These are phyloP conservation scores for Vanrija pseudolonga DNA, from an alignment of 1,284 basidiomycete genomes.

Conservation along the genomic window DNA sequence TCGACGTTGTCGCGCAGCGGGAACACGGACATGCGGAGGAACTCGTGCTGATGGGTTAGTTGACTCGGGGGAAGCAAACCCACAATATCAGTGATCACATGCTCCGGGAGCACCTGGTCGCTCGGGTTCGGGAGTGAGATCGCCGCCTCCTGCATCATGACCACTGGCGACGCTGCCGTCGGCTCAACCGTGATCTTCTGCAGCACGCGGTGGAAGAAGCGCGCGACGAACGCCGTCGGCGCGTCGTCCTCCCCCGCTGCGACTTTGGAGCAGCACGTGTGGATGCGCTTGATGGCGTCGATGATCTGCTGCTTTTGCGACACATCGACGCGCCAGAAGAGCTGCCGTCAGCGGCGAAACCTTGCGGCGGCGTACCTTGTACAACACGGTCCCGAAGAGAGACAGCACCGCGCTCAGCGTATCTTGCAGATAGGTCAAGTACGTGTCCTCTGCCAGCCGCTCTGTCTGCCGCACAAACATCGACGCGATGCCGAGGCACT, in stretches of 20 bases:
- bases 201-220: slow-evolving; percentile 1
- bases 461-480: slow-evolving; percentile 15
- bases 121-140: too few species aligned
- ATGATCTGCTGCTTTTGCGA: slow-evolving; percentile 1
- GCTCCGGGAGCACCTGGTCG: too few species aligned
- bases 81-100: too few species aligned
- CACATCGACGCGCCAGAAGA: neutral
- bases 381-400: slow-evolving; percentile 12
- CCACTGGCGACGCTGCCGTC: too few species aligned
- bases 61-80: too few species aligned
- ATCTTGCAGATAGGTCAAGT: slow-evolving; percentile 19
- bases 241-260: neutral
- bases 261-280: neutral
- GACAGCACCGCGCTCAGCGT: slow-evolving; percentile 19
- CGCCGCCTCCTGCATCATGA: too few species aligned
- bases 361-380: slow-evolving; percentile 7
- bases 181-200: too few species aligned
- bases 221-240: slow-evolving; percentile 4
- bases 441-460: neutral
- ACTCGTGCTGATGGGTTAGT: too few species aligned
- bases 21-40: too few species aligned
- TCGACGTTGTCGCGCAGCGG: too few species aligned
- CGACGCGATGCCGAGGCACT: slow-evolving; percentile 15
- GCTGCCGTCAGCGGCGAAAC: neutral
- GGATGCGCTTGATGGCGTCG: neutral